A percentile compares a stretch with the other conserved stretches of the same genome.
phyloP scores from a whole-genome alignment of 768 basidiomycete species.

The Macrolepiota dolichaula region DNA sequence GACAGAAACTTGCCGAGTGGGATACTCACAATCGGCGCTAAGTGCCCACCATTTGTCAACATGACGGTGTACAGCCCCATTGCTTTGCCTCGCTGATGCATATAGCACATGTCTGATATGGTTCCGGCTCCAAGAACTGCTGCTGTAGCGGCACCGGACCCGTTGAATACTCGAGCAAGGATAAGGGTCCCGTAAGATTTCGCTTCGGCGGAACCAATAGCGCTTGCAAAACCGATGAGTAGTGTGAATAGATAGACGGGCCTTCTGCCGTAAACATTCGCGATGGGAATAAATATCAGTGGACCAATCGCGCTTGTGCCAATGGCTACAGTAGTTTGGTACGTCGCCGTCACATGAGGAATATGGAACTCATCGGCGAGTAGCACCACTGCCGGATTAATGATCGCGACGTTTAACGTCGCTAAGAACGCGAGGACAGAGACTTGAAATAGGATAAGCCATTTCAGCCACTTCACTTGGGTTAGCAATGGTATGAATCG shows the following conservation, averaged over 20 bases:
- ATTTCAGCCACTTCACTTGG: constrained; percentile 31
- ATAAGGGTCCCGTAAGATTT: constrained; percentile 30
- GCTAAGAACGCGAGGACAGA: constrained; percentile 32
- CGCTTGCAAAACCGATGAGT: constrained; percentile 30
- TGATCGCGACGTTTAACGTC: constrained; percentile 34
- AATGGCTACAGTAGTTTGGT: constrained; percentile 37
- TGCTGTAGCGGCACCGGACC: constrained; percentile 32
- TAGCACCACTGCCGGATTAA: constrained; percentile 35
- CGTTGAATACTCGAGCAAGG: constrained; percentile 33
- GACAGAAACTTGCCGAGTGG: background rate
- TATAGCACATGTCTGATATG: constrained; percentile 33
- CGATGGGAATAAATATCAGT: constrained; percentile 34
- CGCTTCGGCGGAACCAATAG: constrained; percentile 29
- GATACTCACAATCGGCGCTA: constrained; percentile 35
- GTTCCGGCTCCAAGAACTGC: constrained; percentile 36
- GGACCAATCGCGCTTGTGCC: constrained; percentile 33
- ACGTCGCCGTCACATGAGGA: constrained; percentile 32
- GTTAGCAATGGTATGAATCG: constrained; percentile 1
- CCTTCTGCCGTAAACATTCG: constrained; percentile 37
- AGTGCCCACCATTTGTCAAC: constrained; percentile 37
- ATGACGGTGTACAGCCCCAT: constrained; percentile 42
- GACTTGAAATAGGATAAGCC: constrained; percentile 27
- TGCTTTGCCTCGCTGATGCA: constrained; percentile 37
- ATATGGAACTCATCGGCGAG: constrained; percentile 34
- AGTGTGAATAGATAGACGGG: constrained; percentile 33